phyloP scores from a whole-genome alignment of 2,329 filamentous ascomycete genomes.

The Nemania abortiva region DNA sequence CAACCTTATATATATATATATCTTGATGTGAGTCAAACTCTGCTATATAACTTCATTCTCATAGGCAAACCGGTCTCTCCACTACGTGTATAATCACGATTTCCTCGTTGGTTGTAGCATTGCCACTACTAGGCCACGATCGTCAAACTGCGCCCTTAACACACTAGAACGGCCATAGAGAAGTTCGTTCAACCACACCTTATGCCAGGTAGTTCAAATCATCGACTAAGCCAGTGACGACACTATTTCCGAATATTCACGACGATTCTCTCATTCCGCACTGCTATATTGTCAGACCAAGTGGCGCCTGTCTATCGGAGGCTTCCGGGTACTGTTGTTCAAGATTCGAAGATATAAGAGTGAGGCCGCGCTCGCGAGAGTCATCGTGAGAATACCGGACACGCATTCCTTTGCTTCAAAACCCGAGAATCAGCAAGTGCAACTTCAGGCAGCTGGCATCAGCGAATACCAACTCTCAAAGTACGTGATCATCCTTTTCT shows the following conservation, averaged over 20 bases:
- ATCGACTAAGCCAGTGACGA: conserved; percentile 3
- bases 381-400: background rate
- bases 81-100: conserved; percentile 30
- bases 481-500: conserved; percentile 11
- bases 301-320: conserved; percentile 16
- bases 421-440: background rate
- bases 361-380: conserved; percentile 1
- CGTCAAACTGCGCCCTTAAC: background rate
- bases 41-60: background rate
- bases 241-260: conserved; percentile 13
- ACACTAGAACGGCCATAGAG: background rate
- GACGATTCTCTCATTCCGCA: background rate
- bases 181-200: background rate
- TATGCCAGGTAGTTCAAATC: background rate
- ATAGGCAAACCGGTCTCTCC: conserved; percentile 8
- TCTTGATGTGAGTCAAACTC: conserved; percentile 1
- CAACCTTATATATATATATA: conserved; percentile 17
- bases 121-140: conserved; percentile 27
- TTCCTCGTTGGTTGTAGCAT: conserved; percentile 26
- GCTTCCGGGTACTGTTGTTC: background rate
- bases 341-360: conserved; percentile 24
- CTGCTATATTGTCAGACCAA: background rate
- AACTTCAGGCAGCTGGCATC: background rate
- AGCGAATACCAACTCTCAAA: conserved; percentile 3
- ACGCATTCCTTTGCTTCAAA: background rate